Evolutionary conservation across 192 early-diverging fungal species (phyloP).

Genomic region (Oehlia diaphana): DNA sequence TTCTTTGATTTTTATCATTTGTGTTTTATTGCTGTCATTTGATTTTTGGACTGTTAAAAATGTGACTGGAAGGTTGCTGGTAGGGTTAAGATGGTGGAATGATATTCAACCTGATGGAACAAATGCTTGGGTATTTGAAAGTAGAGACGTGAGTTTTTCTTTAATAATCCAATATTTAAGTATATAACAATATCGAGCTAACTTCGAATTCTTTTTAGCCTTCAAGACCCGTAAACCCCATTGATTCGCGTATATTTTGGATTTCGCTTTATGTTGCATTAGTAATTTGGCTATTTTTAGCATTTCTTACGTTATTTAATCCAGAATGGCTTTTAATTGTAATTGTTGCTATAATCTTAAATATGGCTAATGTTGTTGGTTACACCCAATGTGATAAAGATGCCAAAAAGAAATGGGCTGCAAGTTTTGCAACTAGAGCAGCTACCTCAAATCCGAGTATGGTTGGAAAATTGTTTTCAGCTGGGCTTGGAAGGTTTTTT

Average conservation of each 20-base stretch:
- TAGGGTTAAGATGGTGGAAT: conserved; percentile 99
- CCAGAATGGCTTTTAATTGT: conserved; percentile 87
- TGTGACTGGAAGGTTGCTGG: conserved; percentile 91
- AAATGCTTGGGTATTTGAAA: conserved; percentile 96
- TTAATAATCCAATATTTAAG: not conserved
- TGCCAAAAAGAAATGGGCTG: conserved; percentile 73
- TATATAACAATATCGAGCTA: no score
- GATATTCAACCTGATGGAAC: conserved; percentile 95
- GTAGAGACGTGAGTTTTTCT: conserved; percentile 64
- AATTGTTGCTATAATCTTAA: conserved; percentile 81
- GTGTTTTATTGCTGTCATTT: conserved; percentile 88
- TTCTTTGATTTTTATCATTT: conserved; percentile 88
- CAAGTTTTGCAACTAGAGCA: conserved; percentile 50
- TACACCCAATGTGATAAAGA: conserved; percentile 97
- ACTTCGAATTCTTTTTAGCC: conserved; percentile 39
- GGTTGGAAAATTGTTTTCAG: conserved; percentile 23
- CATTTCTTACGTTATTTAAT: conserved; percentile 71
- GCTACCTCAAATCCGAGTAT: conserved; percentile 8
- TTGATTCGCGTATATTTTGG: conserved; percentile 95
- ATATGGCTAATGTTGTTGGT: conserved; percentile 90
- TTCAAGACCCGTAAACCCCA: conserved; percentile 73
- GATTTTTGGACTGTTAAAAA: conserved; percentile 99
- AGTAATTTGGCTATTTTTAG: conserved; percentile 80
- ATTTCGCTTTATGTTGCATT: conserved; percentile 83
- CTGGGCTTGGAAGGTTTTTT: conserved; percentile 23